Conservation (phyloP, 257 asterid genomes). For the Nicotiana tabacum region DNA sequence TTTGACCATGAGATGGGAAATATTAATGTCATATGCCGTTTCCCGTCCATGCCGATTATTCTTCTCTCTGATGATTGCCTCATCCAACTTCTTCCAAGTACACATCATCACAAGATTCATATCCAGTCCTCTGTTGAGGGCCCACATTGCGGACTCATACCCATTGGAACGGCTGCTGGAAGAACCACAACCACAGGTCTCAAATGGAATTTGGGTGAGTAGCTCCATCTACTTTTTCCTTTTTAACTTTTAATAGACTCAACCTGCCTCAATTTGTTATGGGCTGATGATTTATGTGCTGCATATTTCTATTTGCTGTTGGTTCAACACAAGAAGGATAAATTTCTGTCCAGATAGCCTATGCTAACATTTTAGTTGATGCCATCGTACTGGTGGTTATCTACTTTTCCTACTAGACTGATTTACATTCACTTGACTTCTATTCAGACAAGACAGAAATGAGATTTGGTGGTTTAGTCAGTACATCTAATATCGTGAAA, state of each 20-base stretch:
- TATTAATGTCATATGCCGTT: constrained; percentile 63
- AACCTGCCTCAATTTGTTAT: background rate
- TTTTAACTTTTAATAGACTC: background rate
- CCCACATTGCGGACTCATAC: constrained; percentile 91
- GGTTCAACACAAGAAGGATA: background rate
- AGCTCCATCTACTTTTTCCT: background rate
- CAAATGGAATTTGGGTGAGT: constrained; percentile 85
- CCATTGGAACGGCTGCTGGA: constrained; percentile 56
- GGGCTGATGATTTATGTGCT: background rate
- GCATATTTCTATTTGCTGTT: background rate
- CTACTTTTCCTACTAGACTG: background rate
- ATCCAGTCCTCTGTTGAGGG: constrained; percentile 57
- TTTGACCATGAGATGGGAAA: constrained; percentile 94
- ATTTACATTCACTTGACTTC: background rate
- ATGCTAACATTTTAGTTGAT: background rate
- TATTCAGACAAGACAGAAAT: constrained; percentile 59
- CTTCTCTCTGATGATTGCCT: constrained; percentile 87
- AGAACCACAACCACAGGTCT: constrained; percentile 79
- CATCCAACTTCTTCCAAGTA: constrained; percentile 75
- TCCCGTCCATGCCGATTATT: constrained; percentile 53
- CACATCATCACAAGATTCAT: constrained; percentile 64
- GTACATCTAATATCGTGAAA: constrained; percentile 71
- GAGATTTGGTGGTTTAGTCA: constrained; percentile 82
- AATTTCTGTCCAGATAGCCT: background rate
- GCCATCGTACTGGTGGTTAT: background rate